phyloP scores from a whole-genome alignment of 495 filamentous ascomycete species.

The Penicillium cosmopolitanum region DNA sequence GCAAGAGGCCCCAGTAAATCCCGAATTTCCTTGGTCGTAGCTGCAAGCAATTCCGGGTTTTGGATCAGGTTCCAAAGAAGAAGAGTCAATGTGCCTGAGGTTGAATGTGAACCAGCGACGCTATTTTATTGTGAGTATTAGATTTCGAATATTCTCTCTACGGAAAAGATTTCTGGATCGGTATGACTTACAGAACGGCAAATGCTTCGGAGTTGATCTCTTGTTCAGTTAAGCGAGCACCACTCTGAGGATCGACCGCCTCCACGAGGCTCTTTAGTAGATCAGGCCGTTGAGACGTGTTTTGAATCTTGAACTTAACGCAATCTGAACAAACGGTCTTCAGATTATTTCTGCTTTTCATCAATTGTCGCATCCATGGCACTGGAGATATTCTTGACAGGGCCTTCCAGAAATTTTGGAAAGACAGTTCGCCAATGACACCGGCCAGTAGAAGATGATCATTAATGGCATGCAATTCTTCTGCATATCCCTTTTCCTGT shows the following conservation, averaged over 20 bases:
- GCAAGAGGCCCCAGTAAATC: neutral
- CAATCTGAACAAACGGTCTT: neutral
- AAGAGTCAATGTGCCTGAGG: neutral
- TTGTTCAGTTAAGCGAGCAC: slow-evolving; percentile 1
- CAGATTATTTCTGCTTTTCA: neutral
- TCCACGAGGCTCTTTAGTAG: neutral
- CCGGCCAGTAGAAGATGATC: neutral
- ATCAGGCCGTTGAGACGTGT: neutral
- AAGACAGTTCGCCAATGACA: neutral
- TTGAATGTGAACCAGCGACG: neutral
- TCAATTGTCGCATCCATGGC: neutral
- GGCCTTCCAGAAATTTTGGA: neutral
- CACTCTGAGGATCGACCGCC: neutral
- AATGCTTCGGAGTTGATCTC: slow-evolving; percentile 2
- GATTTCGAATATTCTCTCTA: neutral
- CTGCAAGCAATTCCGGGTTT: neutral
- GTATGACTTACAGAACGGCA: neutral
- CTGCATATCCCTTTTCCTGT: neutral
- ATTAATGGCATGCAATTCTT: neutral
- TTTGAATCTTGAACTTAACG: neutral
- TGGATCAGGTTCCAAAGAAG: neutral
- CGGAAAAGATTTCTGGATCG: too few relatives aligned
- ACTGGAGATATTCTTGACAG: neutral
- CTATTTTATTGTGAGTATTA: neutral
- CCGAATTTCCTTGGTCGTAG: neutral